phyloP scores from a whole-genome alignment of 495 filamentous ascomycete species.

The Penicillium canescens region DNA sequence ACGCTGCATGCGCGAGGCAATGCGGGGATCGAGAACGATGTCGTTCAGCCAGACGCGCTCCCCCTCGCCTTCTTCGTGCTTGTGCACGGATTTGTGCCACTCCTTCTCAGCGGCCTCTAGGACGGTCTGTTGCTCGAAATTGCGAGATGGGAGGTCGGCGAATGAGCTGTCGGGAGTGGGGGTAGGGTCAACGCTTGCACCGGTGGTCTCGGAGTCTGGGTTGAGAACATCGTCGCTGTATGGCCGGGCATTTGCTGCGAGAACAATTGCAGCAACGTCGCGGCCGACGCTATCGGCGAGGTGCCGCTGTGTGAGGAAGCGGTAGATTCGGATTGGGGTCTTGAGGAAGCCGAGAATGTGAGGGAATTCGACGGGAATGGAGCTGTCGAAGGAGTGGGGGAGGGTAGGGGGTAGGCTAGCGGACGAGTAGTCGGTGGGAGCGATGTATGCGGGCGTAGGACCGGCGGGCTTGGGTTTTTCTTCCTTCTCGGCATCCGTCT shows the following conservation, averaged over 20 bases:
- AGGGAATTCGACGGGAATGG: conserved; percentile 73
- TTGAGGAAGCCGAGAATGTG: conserved; percentile 93
- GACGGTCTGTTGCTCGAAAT: conserved; percentile 68
- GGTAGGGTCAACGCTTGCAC: conserved; percentile 34
- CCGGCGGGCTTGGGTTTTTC: conserved; percentile 47
- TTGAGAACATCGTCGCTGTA: conserved; percentile 35
- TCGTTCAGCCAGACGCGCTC: conserved; percentile 77
- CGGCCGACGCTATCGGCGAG: conserved; percentile 87
- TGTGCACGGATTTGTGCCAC: conserved; percentile 81
- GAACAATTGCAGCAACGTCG: conserved; percentile 81
- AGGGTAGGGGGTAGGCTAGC: conserved; percentile 58
- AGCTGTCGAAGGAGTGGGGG: conserved; percentile 64
- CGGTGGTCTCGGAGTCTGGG: conserved; percentile 23
- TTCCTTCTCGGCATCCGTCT: conserved; percentile 38
- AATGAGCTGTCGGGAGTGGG: conserved; percentile 18
- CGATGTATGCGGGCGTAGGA: conserved; percentile 62
- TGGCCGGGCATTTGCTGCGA: conserved; percentile 59
- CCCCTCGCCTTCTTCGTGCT: conserved; percentile 53
- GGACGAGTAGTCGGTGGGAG: conserved; percentile 64
- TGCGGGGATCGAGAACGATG: conserved; percentile 75
- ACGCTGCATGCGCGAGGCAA: conserved; percentile 77
- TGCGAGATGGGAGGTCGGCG: conserved; percentile 13
- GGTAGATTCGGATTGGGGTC: conserved; percentile 81
- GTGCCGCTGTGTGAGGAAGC: conserved; percentile 82
- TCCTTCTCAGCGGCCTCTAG: conserved; percentile 77